These are phyloP conservation scores for Schizophyllum commune DNA, from an alignment of 1,284 basidiomycete species.

Conservation along the genomic window DNA sequence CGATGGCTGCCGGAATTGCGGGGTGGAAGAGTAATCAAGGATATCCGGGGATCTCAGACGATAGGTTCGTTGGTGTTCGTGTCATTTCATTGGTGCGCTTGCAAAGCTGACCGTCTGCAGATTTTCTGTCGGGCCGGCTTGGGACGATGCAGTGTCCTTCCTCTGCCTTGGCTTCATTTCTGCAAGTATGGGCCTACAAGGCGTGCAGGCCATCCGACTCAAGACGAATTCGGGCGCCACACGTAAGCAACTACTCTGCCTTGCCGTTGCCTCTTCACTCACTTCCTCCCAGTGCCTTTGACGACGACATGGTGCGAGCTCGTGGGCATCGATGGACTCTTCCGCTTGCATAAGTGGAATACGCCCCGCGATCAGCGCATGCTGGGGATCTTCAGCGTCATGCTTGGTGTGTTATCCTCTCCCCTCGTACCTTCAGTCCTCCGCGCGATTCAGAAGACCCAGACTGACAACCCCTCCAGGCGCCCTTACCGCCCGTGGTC, in stretches of 20 bases:
- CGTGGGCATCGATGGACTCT: conserved; percentile 70
- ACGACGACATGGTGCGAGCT: conserved; percentile 86
- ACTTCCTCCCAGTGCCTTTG: conserved; percentile 40
- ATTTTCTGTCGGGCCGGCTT: conserved; percentile 52
- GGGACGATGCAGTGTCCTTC: conserved; percentile 61
- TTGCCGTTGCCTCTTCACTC: conserved; percentile 8
- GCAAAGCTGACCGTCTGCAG: conserved; percentile 16
- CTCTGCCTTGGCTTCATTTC: conserved; percentile 70
- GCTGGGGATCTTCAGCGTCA: conserved; percentile 8
- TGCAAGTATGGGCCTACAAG: conserved; percentile 71
- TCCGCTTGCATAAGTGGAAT: conserved; percentile 42
- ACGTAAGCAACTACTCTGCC: conserved; percentile 34
- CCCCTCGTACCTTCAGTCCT: conserved; percentile 54
- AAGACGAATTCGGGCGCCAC: conserved; percentile 77
- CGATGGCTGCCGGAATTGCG: conserved; percentile 62
- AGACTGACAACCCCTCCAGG: conserved; percentile 66
- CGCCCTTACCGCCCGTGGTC: conserved; percentile 61
- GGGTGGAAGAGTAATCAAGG: conserved; percentile 57
- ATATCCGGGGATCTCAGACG: not conserved
- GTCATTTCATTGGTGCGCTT: no score
- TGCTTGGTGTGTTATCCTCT: conserved; percentile 30
- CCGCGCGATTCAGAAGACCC: no score
- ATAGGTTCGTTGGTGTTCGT: no score
- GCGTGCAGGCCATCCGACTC: conserved; percentile 76
- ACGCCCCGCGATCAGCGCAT: conserved; percentile 62